These are phyloP conservation scores for Xylaria hypoxylon DNA, from an alignment of 2,329 filamentous ascomycete species.

Conservation along the genomic window DNA sequence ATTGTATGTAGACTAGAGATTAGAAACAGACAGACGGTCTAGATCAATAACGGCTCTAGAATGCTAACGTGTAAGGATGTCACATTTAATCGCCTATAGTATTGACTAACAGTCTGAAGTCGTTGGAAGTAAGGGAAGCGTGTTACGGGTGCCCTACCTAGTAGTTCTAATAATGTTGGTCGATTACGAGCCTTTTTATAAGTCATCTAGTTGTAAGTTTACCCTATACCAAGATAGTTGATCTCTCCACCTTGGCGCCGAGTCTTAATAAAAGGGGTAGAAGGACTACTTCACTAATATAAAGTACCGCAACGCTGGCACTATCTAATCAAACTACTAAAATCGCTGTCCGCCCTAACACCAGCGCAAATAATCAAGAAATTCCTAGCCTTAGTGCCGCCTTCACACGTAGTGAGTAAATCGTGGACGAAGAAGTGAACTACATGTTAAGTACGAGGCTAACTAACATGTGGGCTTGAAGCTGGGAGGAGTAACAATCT, in stretches of 20 bases:
- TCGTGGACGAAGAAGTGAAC: no score
- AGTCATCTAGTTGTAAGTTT: neutral
- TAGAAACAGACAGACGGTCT: neutral
- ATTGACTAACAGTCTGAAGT: neutral
- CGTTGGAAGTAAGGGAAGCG: neutral
- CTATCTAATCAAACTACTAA: no score
- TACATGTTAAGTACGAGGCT: neutral
- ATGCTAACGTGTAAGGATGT: neutral
- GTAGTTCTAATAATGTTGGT: neutral
- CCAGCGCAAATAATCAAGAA: no score
- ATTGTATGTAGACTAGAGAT: conserved; percentile 9
- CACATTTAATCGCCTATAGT: neutral
- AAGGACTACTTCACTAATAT: no score
- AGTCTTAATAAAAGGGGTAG: neutral
- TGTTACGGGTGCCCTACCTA: neutral
- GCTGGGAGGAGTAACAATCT: neutral
- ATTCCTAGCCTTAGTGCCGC: no score
- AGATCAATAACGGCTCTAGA: no score
- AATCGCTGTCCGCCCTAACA: no score
- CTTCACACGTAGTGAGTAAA: neutral
- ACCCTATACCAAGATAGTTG: neutral
- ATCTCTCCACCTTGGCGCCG: neutral
- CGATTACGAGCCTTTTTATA: neutral
- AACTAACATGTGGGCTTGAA: neutral
- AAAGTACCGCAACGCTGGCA: no score